Percentiles rank a stretch among this genome's conserved stretches.
phyloP scores from a whole-genome alignment of 176 grass and related monocot genomes.

The Musa schizocarpa region DNA sequence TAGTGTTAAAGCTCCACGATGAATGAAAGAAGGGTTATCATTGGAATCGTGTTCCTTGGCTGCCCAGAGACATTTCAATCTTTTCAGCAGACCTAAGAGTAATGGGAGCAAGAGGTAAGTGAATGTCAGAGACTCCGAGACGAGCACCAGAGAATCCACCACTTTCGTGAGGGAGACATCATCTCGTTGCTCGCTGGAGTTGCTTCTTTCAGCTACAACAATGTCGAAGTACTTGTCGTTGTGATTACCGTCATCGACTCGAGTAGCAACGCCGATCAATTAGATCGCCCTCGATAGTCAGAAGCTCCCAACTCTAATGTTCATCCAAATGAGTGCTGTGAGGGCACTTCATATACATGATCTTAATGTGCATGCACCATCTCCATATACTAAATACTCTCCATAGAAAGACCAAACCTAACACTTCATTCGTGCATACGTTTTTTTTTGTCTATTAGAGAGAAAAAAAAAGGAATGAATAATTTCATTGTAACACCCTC shows the following conservation, averaged over 20 bases:
- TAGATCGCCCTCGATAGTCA: background rate
- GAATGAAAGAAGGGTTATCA: constrained; percentile 9
- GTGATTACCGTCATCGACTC: constrained; percentile 8
- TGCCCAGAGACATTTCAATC: constrained; percentile 28
- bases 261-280: constrained; percentile 12
- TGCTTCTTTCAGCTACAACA: constrained; percentile 9
- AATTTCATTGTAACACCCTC: too few relatives aligned
- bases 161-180: constrained; percentile 9
- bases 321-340: too few relatives aligned
- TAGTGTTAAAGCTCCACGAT: too few relatives aligned
- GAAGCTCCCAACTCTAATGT: too few relatives aligned
- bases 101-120: too few relatives aligned
- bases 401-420: too few relatives aligned
- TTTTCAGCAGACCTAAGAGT: background rate
- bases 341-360: too few relatives aligned
- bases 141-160: constrained; percentile 10
- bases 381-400: too few relatives aligned
- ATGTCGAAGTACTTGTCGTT: background rate
- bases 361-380: too few relatives aligned
- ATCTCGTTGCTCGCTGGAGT: constrained; percentile 1
- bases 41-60: constrained; percentile 11
- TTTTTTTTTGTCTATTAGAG: too few relatives aligned
- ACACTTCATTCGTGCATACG: too few relatives aligned
- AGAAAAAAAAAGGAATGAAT: too few relatives aligned
- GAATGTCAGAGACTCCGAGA: background rate